A percentile compares a stretch with the other conserved stretches of the same genome.
Conservation (phyloP, 2,329 filamentous ascomycete genomes). For the Ophiostoma pallidulum region DNA sequence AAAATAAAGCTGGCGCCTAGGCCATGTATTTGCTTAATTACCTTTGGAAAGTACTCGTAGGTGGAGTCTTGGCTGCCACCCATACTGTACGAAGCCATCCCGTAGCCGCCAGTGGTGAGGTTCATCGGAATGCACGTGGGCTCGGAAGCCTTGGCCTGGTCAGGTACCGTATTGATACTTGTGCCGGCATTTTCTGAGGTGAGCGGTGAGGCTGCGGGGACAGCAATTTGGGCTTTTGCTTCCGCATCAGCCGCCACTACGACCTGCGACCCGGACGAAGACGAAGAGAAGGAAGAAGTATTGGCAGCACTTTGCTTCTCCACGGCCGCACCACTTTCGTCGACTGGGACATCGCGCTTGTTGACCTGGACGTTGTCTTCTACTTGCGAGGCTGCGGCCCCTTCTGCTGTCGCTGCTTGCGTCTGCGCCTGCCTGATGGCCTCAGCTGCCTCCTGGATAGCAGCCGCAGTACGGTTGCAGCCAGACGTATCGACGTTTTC, state of each 20-base stretch:
- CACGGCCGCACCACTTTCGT: background rate
- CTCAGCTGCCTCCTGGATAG: slow-evolving; percentile 19
- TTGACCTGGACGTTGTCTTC: slow-evolving; percentile 10
- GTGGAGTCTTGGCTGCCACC: slow-evolving; percentile 60
- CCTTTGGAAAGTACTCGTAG: slow-evolving; percentile 60
- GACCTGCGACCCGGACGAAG: too few species aligned
- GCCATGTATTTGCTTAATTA: too few species aligned
- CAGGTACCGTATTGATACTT: too few species aligned
- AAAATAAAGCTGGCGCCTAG: background rate
- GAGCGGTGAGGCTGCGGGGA: too few species aligned
- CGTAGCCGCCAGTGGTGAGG: slow-evolving; percentile 38
- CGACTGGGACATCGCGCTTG: background rate
- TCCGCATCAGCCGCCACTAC: background rate
- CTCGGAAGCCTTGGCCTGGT: slow-evolving; percentile 17
- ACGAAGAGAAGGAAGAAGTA: too few species aligned
- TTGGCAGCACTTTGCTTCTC: background rate
- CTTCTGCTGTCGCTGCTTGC: slow-evolving; percentile 23
- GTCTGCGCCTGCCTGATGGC: slow-evolving; percentile 28
- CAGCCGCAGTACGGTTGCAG: slow-evolving; percentile 51
- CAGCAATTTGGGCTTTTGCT: background rate
- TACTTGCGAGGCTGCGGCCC: background rate
- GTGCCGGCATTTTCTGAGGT: too few species aligned
- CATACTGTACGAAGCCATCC: slow-evolving; percentile 45
- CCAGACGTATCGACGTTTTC: slow-evolving; percentile 68
- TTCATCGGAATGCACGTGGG: slow-evolving; percentile 51